Evolutionary conservation across 2,329 filamentous ascomycete species (phyloP), one percentile per base, ranked within the genome.

Genomic region (Juglanconis sp.): DNA sequence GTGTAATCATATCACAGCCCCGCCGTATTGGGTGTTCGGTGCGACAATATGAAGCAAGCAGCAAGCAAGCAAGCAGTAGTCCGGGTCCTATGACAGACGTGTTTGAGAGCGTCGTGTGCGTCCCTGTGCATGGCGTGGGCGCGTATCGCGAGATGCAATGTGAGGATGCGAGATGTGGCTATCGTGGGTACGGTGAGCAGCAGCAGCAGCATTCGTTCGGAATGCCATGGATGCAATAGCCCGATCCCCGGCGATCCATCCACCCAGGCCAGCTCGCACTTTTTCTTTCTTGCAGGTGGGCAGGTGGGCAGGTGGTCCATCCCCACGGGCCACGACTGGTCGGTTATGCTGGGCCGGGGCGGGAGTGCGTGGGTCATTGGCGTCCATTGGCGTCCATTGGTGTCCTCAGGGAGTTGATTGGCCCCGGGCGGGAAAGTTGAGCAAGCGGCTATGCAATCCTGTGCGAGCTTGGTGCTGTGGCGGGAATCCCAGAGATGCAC

Each of bases 111-210:
- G 24, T 24, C 24, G 24, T 24, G 24, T 24, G 24, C 24, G 24
- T 24, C 24, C 24, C 24, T 11, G 36, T 10, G 40, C 7, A 42
- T 42, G 40, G 46, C 46, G 46, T 31, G 9, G 46, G 46, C 46
- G 53, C 52, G 52, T 54, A 47, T 48, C 44, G 53, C 31, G 30
- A 36, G 44, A 31, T 40, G 44, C 34, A 35, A 56, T 38, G 53
- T 47, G 32, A 48, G 10, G 32, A 35, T 44, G 24, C 32, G 32
- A 46, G 44, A n/a, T 24, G 9, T 15, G 7, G 10, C 31, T 46
- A 34, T n/a, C 44, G 53, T 56, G 53, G 53, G 53, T 56, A 56
- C 53, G 53, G 53, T 31, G 53, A 56, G 53, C 34, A 52, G 11
- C 7, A n/a, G 13, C n/a, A 30, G 7, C 35, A 42, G 24, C 24